Percentiles rank a stretch among this genome's conserved stretches.
phyloP scores from a whole-genome alignment of 2,329 filamentous ascomycete genomes.

The Bipolaris sorokiniana region DNA sequence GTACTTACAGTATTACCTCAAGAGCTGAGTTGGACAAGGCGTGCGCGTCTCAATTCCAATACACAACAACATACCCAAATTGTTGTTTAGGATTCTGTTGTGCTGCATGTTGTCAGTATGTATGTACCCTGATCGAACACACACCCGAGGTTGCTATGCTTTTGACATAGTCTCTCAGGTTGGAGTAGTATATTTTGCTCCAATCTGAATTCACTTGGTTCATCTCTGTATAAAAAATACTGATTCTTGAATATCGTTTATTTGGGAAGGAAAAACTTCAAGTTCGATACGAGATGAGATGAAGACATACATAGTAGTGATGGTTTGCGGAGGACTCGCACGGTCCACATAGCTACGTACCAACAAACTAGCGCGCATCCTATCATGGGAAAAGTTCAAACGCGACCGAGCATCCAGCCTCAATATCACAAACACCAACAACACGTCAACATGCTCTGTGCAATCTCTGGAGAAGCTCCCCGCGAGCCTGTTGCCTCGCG shows the following conservation, averaged over 20 bases:
- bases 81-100: too few relatives aligned
- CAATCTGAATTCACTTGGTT: neutral
- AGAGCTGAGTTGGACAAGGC: neutral
- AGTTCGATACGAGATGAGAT: neutral
- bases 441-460: slow-evolving; percentile 41
- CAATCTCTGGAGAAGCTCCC: slow-evolving; percentile 95
- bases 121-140: neutral
- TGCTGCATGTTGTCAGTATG: too few relatives aligned
- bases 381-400: slow-evolving; percentile 15
- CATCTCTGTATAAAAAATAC: too few relatives aligned
- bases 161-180: neutral
- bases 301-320: neutral
- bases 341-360: slow-evolving; percentile 3
- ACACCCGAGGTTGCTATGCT: neutral
- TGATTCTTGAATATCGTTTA: neutral
- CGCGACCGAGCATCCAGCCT: slow-evolving; percentile 6
- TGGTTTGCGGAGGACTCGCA: neutral
- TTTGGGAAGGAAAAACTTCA: neutral
- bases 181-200: neutral
- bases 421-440: slow-evolving; percentile 4
- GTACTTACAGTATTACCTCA: neutral
- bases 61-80: neutral
- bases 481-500: slow-evolving; percentile 93
- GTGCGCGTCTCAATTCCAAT: neutral
- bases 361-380: slow-evolving; percentile 7